These are phyloP conservation scores for Flaveria robusta DNA, from an alignment of 129 eudicot genomes.

Conservation along the genomic window DNA sequence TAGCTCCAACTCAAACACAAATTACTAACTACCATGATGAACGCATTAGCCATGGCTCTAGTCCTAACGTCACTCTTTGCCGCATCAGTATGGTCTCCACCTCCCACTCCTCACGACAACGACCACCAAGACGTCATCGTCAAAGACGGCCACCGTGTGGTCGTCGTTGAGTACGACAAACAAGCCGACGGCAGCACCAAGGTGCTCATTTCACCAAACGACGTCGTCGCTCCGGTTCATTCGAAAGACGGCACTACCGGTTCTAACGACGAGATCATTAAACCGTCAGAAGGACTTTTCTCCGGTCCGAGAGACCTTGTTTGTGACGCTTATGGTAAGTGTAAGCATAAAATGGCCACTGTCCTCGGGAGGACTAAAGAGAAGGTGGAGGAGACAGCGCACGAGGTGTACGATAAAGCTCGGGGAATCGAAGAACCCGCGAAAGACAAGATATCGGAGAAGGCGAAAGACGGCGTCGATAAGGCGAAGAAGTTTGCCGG, in stretches of 20 bases:
- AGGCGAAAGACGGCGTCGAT: constrained; percentile 23
- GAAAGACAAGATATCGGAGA: constrained; percentile 26
- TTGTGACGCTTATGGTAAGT: constrained; percentile 60
- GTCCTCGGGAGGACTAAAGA: constrained; percentile 45
- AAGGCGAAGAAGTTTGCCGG: constrained; percentile 24
- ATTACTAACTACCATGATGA: constrained; percentile 52
- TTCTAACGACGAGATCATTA: background rate
- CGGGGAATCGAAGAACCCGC: constrained; percentile 24
- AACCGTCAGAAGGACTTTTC: background rate
- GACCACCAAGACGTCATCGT: constrained; percentile 38
- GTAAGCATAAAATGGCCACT: constrained; percentile 58
- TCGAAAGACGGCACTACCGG: background rate
- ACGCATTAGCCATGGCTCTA: constrained; percentile 52
- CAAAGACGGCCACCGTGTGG: constrained; percentile 62
- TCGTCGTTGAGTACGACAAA: constrained; percentile 58
- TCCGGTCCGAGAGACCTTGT: constrained; percentile 53
- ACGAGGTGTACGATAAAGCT: constrained; percentile 29
- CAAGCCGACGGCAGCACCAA: constrained; percentile 56
- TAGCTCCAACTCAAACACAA: background rate
- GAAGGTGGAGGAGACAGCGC: constrained; percentile 23
- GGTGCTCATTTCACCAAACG: constrained; percentile 57
- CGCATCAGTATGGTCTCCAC: constrained; percentile 56
- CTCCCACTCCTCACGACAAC: constrained; percentile 10
- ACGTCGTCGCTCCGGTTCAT: background rate
- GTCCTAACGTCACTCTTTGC: constrained; percentile 48